Evolutionary conservation across 2,329 filamentous ascomycete species (phyloP).

Genomic region (Pseudocercospora musae): DNA sequence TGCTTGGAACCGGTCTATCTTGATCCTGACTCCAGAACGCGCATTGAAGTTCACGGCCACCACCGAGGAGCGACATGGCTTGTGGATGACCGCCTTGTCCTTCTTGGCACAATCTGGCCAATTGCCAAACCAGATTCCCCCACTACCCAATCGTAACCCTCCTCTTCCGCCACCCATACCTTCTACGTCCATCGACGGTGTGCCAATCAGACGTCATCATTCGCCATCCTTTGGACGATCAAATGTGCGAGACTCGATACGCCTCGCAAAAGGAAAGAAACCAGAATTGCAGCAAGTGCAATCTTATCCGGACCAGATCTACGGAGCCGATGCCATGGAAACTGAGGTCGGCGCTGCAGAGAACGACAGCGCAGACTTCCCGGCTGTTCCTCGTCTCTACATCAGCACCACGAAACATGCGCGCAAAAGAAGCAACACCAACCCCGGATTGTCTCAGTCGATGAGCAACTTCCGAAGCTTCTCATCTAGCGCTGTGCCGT

Average conservation of each 20-base stretch:
- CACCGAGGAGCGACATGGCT: constrained; percentile 79
- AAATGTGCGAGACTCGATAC: constrained; percentile 82
- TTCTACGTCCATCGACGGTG: constrained; percentile 28
- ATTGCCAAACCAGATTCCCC: constrained; percentile 25
- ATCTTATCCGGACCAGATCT: constrained; percentile 16
- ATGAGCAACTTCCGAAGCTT: constrained; percentile 72
- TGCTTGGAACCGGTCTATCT: constrained; percentile 83
- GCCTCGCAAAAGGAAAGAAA: constrained; percentile 70
- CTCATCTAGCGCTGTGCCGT: constrained; percentile 51
- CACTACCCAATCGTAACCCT: constrained; percentile 29
- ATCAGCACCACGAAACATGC: constrained; percentile 62
- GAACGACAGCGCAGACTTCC: constrained; percentile 65
- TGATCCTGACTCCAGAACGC: constrained; percentile 88
- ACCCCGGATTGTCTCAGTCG: constrained; percentile 67
- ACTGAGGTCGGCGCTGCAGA: constrained; percentile 12
- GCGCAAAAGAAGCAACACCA: constrained; percentile 86
- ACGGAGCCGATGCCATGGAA: constrained; percentile 4
- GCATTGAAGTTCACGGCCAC: constrained; percentile 92
- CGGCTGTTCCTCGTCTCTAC: constrained; percentile 67
- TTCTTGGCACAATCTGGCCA: constrained; percentile 84
- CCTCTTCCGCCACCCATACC: constrained; percentile 29
- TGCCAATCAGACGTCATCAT: constrained; percentile 30
- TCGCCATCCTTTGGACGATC: constrained; percentile 41
- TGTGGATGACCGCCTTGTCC: constrained; percentile 91
- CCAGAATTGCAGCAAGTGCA: constrained; percentile 21